Conservation (phyloP, 2,329 filamentous ascomycete genomes). For the Sphaerulina vaccinii region DNA sequence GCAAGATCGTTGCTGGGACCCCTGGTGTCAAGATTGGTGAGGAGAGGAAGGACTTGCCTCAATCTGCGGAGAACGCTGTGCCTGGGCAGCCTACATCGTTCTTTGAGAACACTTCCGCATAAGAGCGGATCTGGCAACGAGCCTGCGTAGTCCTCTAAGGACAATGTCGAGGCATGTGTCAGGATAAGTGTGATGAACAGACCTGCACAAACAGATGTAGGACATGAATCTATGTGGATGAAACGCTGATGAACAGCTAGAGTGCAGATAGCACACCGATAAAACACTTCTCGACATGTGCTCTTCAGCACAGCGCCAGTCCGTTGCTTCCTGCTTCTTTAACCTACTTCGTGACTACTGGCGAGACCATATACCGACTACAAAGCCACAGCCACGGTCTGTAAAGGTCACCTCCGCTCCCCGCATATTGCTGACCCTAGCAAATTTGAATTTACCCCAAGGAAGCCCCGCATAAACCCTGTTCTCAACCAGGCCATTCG, state of each 20-base stretch:
- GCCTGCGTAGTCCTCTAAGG: not conserved
- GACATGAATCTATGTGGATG: not conserved
- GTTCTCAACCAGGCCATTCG: not conserved
- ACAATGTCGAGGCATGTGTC: no score
- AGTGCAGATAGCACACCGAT: not conserved
- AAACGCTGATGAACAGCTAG: not conserved
- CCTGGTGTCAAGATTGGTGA: slow-evolving; percentile 55
- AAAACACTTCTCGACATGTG: not conserved
- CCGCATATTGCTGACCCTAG: no score
- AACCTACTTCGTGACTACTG: no score
- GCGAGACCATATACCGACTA: no score
- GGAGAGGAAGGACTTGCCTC: slow-evolving; percentile 57
- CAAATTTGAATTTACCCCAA: no score
- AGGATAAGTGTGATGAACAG: no score
- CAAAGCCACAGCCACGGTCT: no score
- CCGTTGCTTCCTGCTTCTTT: no score
- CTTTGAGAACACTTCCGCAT: slow-evolving; percentile 67
- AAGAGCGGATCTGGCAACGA: not conserved
- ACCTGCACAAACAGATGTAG: no score
- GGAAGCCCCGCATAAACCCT: no score
- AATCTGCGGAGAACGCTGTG: slow-evolving; percentile 69
- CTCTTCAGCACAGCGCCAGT: not conserved
- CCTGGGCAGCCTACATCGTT: slow-evolving; percentile 79
- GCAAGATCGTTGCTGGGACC: slow-evolving; percentile 54
- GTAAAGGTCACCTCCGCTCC: no score